A percentile compares a stretch with the other conserved stretches of the same genome.
phyloP scores from a whole-genome alignment of 177 flowering plant species.

The Vitis hybrid region DNA sequence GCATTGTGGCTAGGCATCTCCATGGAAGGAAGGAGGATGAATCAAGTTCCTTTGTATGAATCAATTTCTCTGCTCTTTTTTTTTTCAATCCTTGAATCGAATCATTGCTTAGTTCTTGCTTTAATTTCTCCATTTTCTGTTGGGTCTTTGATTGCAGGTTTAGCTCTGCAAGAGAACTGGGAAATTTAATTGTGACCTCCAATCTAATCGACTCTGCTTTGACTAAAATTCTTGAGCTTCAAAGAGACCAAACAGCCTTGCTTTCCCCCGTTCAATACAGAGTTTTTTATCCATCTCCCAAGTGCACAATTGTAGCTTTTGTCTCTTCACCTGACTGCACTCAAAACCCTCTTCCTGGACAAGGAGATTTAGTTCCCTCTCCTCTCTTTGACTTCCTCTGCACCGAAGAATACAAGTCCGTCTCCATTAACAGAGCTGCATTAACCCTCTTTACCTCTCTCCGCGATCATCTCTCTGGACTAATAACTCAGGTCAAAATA shows the following conservation, averaged over 20 bases:
- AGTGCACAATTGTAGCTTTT: constrained; percentile 24
- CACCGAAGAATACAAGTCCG: constrained; percentile 17
- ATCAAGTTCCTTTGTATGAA: no score
- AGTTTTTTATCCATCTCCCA: neutral
- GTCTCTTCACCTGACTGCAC: constrained; percentile 12
- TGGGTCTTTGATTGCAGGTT: constrained; percentile 17
- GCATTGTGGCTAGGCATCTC: no score
- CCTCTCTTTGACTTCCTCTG: constrained; percentile 27
- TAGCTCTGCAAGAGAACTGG: constrained; percentile 29
- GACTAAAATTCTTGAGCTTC: constrained; percentile 11
- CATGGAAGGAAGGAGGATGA: no score
- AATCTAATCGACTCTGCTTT: constrained; percentile 19
- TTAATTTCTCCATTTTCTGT: neutral
- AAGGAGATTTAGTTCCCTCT: constrained; percentile 5
- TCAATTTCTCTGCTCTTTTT: neutral
- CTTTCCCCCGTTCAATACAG: constrained; percentile 10
- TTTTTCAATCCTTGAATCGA: neutral
- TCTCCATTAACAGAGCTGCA: constrained; percentile 31
- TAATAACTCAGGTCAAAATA: constrained; percentile 24
- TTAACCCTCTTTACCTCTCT: constrained; percentile 21
- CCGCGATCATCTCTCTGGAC: constrained; percentile 16
- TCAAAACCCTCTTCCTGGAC: neutral
- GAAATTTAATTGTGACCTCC: constrained; percentile 23
- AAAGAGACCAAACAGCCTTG: neutral
- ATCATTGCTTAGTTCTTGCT: neutral